Evolutionary conservation across 176 grass and related monocot species (phyloP).

Genomic region (Saccharum spontaneum): DNA sequence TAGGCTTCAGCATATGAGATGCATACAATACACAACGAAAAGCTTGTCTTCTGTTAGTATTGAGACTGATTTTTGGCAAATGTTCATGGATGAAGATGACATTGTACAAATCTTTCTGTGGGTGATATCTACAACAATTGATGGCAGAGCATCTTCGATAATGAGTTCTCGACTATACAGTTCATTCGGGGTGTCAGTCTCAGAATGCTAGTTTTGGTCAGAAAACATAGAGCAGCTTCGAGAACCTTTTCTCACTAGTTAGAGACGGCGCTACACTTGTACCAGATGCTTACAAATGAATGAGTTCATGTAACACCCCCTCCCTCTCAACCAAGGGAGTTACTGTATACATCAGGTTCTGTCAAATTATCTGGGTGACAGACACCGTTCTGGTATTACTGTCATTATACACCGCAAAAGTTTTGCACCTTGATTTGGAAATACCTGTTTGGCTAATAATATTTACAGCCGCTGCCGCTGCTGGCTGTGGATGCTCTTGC

Average conservation of each 20-base stretch:
- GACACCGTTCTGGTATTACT: not conserved
- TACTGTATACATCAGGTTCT: not conserved
- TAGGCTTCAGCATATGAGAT: conserved; percentile 10
- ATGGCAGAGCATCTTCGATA: not conserved
- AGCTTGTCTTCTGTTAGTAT: not conserved
- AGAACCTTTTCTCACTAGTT: not conserved
- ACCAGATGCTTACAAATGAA: not conserved
- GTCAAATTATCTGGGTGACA: not conserved
- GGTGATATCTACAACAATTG: not conserved
- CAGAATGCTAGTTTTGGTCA: conserved; percentile 15
- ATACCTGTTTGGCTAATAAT: too few species aligned
- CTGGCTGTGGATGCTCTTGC: too few species aligned
- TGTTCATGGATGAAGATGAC: conserved; percentile 26
- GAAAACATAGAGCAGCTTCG: not conserved
- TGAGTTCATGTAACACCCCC: not conserved
- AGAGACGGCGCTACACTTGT: not conserved
- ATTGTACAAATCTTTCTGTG: not conserved
- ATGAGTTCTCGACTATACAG: not conserved
- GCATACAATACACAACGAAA: not conserved
- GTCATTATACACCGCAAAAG: not conserved
- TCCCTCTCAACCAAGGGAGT: not conserved
- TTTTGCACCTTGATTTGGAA: not conserved
- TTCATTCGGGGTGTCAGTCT: not conserved
- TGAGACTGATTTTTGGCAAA: conserved; percentile 24
- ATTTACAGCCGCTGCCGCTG: too few species aligned